phyloP scores from a whole-genome alignment of 2,329 filamentous ascomycete species.

The Phoma sp. region DNA sequence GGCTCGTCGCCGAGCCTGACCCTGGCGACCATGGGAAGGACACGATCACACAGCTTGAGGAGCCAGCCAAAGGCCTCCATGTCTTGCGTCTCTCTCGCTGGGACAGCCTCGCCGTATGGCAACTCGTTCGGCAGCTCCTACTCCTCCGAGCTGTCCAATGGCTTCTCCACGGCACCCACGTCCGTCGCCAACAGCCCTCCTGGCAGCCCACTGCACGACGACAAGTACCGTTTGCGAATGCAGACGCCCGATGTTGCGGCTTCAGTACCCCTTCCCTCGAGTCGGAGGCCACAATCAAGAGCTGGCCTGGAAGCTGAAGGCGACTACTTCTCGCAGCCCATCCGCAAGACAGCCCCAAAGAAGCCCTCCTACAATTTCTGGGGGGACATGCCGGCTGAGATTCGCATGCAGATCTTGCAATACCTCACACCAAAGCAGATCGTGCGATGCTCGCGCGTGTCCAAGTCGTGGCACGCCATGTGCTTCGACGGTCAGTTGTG shows the following conservation, averaged over 20 bases:
- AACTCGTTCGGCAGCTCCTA: constrained; percentile 63
- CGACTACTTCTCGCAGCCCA: constrained; percentile 57
- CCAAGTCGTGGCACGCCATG: constrained; percentile 77
- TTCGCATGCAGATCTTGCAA: constrained; percentile 78
- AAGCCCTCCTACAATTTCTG: constrained; percentile 71
- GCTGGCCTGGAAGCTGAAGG: constrained; percentile 50
- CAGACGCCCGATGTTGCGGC: constrained; percentile 61
- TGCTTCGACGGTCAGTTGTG: constrained; percentile 97
- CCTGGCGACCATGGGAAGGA: constrained; percentile 68
- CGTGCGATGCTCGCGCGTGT: constrained; percentile 78
- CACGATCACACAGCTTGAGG: constrained; percentile 72
- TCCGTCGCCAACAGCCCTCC: constrained; percentile 59
- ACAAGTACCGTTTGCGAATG: constrained; percentile 63
- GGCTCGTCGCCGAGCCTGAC: constrained; percentile 81
- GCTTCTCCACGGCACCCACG: constrained; percentile 63
- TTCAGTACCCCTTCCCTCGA: constrained; percentile 70
- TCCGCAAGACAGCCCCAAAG: constrained; percentile 46
- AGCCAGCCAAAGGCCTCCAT: constrained; percentile 68
- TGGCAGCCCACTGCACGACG: constrained; percentile 58
- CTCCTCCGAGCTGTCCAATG: constrained; percentile 64
- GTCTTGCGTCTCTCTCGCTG: constrained; percentile 69
- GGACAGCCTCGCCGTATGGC: constrained; percentile 58
- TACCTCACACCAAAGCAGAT: constrained; percentile 83
- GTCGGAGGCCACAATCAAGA: constrained; percentile 61
- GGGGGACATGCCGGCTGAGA: constrained; percentile 80